Percentiles rank a stretch among this genome's conserved stretches.
These are phyloP conservation scores for Heliamphora pulchella DNA, from an alignment of 179 eudicot species.

Conservation along the genomic window DNA sequence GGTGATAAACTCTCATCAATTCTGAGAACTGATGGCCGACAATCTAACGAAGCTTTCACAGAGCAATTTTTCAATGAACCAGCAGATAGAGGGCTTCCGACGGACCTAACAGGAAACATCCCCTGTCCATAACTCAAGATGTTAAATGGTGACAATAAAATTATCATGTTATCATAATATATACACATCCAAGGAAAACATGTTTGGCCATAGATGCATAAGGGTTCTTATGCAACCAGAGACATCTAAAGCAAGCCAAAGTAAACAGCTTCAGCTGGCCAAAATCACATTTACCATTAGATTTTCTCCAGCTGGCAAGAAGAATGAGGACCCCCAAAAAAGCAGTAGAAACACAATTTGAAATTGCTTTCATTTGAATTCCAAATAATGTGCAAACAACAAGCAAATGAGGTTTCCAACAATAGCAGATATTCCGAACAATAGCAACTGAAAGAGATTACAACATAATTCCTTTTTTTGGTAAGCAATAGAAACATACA, in stretches of 20 bases:
- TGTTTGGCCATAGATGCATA: not conserved
- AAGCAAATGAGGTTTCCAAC: not conserved
- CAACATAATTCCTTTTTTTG: not conserved
- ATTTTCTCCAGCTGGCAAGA: not conserved
- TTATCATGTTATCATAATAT: not conserved
- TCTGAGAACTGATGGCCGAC: slow-evolving; percentile 43
- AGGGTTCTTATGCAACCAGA: not conserved
- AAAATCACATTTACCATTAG: not conserved
- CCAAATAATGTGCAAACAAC: not conserved
- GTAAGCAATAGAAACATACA: not conserved
- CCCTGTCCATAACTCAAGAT: slow-evolving; percentile 33
- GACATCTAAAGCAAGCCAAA: not conserved
- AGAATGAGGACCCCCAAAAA: not conserved
- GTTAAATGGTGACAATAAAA: slow-evolving; percentile 5
- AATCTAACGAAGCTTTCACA: slow-evolving; percentile 39
- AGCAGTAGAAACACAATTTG: not conserved
- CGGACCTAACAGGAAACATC: slow-evolving; percentile 42
- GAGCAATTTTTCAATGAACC: slow-evolving; percentile 50
- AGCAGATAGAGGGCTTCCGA: slow-evolving; percentile 48
- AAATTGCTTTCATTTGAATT: not conserved
- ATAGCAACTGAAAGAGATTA: not conserved
- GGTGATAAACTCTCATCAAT: slow-evolving; percentile 59
- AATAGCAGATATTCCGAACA: not conserved
- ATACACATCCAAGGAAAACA: not conserved
- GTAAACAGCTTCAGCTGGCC: slow-evolving; percentile 1